Conservation (phyloP, 1,284 basidiomycete species). For the Microbotryum saponariae region DNA sequence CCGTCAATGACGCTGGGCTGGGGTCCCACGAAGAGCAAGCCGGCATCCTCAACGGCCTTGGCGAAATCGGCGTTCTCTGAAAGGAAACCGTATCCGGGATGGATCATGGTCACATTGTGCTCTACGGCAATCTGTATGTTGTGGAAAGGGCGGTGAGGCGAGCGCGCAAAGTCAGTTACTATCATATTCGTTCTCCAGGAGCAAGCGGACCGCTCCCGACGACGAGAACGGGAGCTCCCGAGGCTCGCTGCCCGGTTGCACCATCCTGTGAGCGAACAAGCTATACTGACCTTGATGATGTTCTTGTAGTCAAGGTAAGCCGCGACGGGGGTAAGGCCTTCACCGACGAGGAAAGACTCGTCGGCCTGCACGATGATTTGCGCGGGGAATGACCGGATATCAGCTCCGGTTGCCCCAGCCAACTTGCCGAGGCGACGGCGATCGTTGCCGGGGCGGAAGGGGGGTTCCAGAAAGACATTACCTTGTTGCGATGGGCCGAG, state of each 20-base stretch:
- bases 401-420: neutral
- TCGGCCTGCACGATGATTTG: slow-evolving; percentile 58
- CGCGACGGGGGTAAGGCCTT: slow-evolving; percentile 86
- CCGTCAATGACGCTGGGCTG: slow-evolving; percentile 94
- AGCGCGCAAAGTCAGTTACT: neutral
- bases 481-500: slow-evolving; percentile 96
- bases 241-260: neutral
- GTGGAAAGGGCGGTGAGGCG: neutral
- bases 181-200: neutral
- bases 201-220: too few relatives aligned
- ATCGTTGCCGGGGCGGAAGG: neutral
- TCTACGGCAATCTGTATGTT: slow-evolving; percentile 68
- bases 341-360: slow-evolving; percentile 96
- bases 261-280: slow-evolving; percentile 3
- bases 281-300: slow-evolving; percentile 58
- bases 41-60: slow-evolving; percentile 91
- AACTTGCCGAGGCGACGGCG: neutral
- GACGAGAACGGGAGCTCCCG: neutral
- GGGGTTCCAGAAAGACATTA: slow-evolving; percentile 32
- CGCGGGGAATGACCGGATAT: neutral
- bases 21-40: slow-evolving; percentile 94
- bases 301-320: slow-evolving; percentile 97
- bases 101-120: slow-evolving; percentile 97
- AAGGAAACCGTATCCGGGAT: slow-evolving; percentile 94
- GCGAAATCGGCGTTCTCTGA: slow-evolving; percentile 96